Conservation (phyloP, 805 yeast genomes). For the Saccharomycopsis fodiens region DNA sequence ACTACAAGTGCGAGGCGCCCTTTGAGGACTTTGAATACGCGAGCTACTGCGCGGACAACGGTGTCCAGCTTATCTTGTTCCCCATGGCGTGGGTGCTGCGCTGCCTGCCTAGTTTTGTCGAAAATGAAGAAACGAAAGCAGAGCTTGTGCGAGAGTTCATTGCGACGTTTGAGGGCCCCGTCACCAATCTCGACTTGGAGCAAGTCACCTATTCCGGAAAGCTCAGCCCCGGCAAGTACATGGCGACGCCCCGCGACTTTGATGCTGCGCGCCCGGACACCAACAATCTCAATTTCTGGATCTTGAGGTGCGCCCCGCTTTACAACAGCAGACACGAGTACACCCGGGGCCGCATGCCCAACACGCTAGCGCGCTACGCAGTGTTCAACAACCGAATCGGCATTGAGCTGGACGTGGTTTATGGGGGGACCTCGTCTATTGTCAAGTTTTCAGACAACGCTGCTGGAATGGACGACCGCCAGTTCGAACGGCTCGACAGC, state of each 20-base stretch:
- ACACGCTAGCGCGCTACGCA: slow-evolving; percentile 28
- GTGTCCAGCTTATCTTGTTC: slow-evolving; percentile 51
- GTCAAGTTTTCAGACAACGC: slow-evolving; percentile 50
- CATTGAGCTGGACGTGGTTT: slow-evolving; percentile 56
- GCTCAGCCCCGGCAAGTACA: too few relatives aligned
- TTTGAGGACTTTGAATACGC: slow-evolving; percentile 71
- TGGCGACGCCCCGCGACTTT: neutral
- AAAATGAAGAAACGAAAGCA: neutral
- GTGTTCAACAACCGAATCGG: slow-evolving; percentile 71
- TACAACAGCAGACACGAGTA: slow-evolving; percentile 29
- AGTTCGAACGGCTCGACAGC: slow-evolving; percentile 28
- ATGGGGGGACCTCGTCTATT: slow-evolving; percentile 60
- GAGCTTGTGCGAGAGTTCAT: neutral
- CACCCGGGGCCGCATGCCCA: neutral
- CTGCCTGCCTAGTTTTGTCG: slow-evolving; percentile 29
- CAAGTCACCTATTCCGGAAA: neutral
- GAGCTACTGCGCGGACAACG: slow-evolving; percentile 37
- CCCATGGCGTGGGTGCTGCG: slow-evolving; percentile 85
- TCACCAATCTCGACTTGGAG: neutral
- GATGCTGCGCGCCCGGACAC: slow-evolving; percentile 32
- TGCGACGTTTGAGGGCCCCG: neutral
- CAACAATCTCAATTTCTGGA: slow-evolving; percentile 64
- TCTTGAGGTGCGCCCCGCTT: slow-evolving; percentile 59
- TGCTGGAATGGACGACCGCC: slow-evolving; percentile 13
- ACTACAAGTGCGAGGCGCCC: slow-evolving; percentile 76